Evolutionary conservation across 2,329 filamentous ascomycete genomes (phyloP).

Genomic region (Phaeosphaeria sp.): DNA sequence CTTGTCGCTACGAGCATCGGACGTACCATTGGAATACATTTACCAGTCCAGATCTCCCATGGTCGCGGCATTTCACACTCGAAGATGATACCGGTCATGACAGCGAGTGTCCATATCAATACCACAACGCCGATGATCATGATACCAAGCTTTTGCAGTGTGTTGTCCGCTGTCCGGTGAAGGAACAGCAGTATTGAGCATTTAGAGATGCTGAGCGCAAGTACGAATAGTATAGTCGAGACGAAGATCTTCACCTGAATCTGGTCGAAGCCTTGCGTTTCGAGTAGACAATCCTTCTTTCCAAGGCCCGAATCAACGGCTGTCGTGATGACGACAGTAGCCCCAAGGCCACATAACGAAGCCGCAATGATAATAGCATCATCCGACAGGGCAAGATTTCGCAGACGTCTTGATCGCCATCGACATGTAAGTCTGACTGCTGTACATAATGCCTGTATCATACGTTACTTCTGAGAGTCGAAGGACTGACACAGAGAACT

Average conservation of each 20-base stretch:
- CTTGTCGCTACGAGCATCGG: not conserved
- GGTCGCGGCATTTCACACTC: constrained; percentile 33
- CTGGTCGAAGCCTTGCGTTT: constrained; percentile 3
- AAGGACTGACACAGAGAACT: not conserved
- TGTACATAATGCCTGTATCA: constrained; percentile 23
- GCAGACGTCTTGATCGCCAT: constrained; percentile 18
- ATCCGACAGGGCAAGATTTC: constrained; percentile 19
- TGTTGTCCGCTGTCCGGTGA: constrained; percentile 19
- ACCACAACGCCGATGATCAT: constrained; percentile 17
- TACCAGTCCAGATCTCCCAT: constrained; percentile 29
- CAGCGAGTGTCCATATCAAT: constrained; percentile 26
- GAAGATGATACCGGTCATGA: constrained; percentile 26
- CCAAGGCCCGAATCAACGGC: constrained; percentile 28
- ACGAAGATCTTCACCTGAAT: constrained; percentile 30
- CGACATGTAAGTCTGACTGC: constrained; percentile 23
- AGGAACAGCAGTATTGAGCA: constrained; percentile 31
- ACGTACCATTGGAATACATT: constrained; percentile 33
- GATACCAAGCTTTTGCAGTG: constrained; percentile 17
- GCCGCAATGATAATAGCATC: constrained; percentile 28
- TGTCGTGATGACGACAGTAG: constrained; percentile 28
- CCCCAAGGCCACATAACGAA: constrained; percentile 28
- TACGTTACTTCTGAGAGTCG: constrained; percentile 7
- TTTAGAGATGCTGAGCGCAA: constrained; percentile 31
- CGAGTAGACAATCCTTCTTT: constrained; percentile 22
- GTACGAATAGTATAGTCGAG: constrained; percentile 30